Conservation (phyloP, 2,329 filamentous ascomycete genomes). For the Aureobasidium sp. region DNA sequence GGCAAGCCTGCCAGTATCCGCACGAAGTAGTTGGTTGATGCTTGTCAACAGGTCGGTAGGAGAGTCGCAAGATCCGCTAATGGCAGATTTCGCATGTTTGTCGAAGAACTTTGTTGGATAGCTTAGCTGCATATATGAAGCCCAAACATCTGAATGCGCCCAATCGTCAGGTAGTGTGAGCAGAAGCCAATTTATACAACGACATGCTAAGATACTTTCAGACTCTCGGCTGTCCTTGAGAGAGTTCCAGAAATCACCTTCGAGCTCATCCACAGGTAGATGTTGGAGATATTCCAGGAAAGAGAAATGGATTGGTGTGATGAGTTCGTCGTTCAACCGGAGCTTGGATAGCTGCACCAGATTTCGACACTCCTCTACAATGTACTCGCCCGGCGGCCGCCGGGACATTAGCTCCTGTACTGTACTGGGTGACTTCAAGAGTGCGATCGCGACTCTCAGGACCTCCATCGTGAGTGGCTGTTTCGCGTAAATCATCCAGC, state of each 20-base stretch:
- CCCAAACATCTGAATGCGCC: too few species aligned
- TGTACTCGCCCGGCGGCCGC: background rate
- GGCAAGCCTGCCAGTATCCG: background rate
- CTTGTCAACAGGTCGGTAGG: background rate
- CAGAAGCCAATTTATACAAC: background rate
- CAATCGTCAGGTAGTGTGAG: background rate
- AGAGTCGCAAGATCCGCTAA: background rate
- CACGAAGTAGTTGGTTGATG: background rate
- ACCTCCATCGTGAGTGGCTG: background rate
- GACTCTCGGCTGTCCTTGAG: background rate
- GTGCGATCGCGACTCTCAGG: background rate
- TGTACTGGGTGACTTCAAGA: background rate
- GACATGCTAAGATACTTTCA: background rate
- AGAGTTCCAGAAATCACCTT: background rate
- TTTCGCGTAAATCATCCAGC: background rate
- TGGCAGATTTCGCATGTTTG: background rate
- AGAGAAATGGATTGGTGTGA: background rate
- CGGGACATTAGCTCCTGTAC: background rate
- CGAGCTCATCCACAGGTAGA: background rate
- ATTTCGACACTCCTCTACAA: background rate
- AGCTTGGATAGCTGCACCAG: background rate
- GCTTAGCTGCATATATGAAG: background rate
- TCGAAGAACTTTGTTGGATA: background rate
- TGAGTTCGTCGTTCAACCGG: background rate
- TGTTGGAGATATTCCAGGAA: background rate